Percentiles rank a stretch among this genome's conserved stretches.
These are phyloP conservation scores for Anisodus acutangulus DNA, from an alignment of 257 asterid genomes.

Conservation along the genomic window DNA sequence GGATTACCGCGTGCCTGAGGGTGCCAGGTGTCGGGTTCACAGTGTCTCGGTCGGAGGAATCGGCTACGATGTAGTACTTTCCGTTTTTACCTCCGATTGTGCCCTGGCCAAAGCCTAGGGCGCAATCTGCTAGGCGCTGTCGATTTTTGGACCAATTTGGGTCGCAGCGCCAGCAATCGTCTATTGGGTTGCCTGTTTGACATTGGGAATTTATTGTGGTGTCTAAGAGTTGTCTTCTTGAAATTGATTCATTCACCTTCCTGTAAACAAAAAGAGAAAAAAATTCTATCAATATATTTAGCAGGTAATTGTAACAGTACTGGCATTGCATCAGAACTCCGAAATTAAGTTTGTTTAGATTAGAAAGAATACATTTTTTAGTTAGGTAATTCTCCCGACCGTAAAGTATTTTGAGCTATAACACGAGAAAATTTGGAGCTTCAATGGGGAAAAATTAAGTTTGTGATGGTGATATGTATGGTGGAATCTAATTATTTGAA, in stretches of 20 bases:
- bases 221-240: conserved; percentile 54
- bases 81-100: conserved; percentile 90
- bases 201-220: conserved; percentile 54
- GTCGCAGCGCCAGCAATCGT: conserved; percentile 98
- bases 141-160: conserved; percentile 74
- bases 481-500: neutral
- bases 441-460: too few species aligned
- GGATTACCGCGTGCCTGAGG: conserved; percentile 84
- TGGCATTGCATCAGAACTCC: neutral
- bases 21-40: conserved; percentile 82
- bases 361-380: too few species aligned
- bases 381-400: too few species aligned
- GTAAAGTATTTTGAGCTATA: neutral
- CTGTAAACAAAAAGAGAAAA: conserved; percentile 35
- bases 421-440: neutral
- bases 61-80: conserved; percentile 63
- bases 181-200: conserved; percentile 89
- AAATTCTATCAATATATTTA: neutral
- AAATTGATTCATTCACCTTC: conserved; percentile 63
- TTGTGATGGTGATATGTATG: neutral
- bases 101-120: conserved; percentile 70
- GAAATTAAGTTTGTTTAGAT: neutral
- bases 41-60: conserved; percentile 73
- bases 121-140: conserved; percentile 78
- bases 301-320: neutral